Percentiles rank a stretch among this genome's conserved stretches.
These are phyloP conservation scores for Lipomyces spencermartinsiae DNA, from an alignment of 805 yeast species.

Conservation along the genomic window DNA sequence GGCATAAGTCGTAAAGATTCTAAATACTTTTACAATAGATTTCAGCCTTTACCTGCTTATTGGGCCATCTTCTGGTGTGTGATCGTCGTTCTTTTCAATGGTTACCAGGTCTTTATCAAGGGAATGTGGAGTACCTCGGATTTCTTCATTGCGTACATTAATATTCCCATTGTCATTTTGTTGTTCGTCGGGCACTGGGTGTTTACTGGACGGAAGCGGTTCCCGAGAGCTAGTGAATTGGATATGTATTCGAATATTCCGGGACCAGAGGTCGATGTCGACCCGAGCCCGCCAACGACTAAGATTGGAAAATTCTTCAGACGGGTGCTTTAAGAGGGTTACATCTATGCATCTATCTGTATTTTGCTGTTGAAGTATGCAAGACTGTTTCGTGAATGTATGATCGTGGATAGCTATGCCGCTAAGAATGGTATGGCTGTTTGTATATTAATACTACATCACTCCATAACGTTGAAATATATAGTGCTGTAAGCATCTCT, in stretches of 20 bases:
- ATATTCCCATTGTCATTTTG: constrained; percentile 63
- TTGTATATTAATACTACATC: no score
- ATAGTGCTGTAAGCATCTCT: neutral
- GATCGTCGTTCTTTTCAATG: constrained; percentile 64
- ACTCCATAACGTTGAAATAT: no score
- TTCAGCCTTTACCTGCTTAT: constrained; percentile 64
- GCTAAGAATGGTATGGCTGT: no score
- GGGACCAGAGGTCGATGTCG: constrained; percentile 29
- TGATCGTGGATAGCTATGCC: no score
- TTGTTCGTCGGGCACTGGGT: constrained; percentile 30
- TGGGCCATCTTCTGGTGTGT: constrained; percentile 56
- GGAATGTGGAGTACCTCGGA: constrained; percentile 66
- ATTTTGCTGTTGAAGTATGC: neutral
- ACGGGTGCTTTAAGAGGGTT: constrained; percentile 15
- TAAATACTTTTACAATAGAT: constrained; percentile 58
- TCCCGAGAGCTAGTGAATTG: constrained; percentile 25
- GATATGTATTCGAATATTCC: constrained; percentile 33
- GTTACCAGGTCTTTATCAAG: constrained; percentile 72
- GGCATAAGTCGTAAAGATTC: constrained; percentile 54
- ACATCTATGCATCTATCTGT: no score
- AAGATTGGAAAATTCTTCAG: constrained; percentile 25
- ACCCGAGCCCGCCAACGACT: constrained; percentile 25
- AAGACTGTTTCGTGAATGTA: neutral
- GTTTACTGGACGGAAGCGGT: constrained; percentile 18
- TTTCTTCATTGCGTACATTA: constrained; percentile 73